These are phyloP conservation scores for Pseudodiploospora longispora DNA, from an alignment of 2,329 filamentous ascomycete genomes.

Conservation along the genomic window DNA sequence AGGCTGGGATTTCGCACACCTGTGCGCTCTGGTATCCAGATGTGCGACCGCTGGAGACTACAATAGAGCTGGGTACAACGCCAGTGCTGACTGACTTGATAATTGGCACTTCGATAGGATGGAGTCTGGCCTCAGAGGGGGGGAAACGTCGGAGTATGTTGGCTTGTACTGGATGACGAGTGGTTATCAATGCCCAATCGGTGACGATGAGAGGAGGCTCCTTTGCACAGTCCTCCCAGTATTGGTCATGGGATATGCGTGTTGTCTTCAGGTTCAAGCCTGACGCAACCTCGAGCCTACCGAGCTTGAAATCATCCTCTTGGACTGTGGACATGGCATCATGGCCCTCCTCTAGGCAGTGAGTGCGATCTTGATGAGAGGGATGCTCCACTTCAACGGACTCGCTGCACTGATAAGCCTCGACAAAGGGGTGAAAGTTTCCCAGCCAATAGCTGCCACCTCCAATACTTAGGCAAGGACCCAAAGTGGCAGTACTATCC, in stretches of 20 bases:
- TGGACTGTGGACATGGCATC: constrained; percentile 22
- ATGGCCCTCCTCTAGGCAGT: constrained; percentile 27
- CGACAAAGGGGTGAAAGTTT: constrained; percentile 36
- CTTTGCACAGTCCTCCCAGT: constrained; percentile 34
- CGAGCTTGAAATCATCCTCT: constrained; percentile 23
- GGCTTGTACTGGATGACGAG: constrained; percentile 22
- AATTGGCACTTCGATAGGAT: constrained; percentile 21
- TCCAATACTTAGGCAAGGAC: constrained; percentile 30
- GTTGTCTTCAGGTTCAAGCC: constrained; percentile 35
- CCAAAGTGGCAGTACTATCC: constrained; percentile 33
- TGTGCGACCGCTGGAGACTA: constrained; percentile 34
- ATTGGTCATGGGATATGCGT: constrained; percentile 34
- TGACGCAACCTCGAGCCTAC: constrained; percentile 30
- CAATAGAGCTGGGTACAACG: constrained; percentile 26
- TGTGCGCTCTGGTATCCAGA: constrained; percentile 35
- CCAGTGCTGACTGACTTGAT: constrained; percentile 20
- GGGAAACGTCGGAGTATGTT: constrained; percentile 36
- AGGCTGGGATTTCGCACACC: constrained; percentile 35
- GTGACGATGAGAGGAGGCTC: constrained; percentile 34
- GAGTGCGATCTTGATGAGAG: constrained; percentile 30
- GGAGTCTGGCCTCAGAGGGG: constrained; percentile 6
- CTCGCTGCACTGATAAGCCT: constrained; percentile 21
- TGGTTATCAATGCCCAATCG: constrained; percentile 35
- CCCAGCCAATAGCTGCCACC: constrained; percentile 33
- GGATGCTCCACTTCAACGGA: constrained; percentile 31